phyloP scores from a whole-genome alignment of 1,284 basidiomycete species.

The Marasmius tenuissimus region DNA sequence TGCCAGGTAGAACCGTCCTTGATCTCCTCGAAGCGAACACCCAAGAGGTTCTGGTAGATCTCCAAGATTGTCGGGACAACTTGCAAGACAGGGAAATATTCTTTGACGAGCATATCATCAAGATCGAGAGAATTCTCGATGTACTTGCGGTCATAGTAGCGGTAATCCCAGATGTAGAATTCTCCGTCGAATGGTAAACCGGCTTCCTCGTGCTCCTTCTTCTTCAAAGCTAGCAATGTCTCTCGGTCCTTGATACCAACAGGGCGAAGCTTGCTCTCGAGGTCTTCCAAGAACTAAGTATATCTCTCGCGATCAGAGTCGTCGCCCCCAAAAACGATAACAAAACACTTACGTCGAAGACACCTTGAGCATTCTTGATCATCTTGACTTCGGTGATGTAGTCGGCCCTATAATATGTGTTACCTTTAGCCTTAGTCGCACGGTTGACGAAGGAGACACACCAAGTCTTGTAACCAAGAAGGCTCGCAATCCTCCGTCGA shows the following conservation, averaged over 20 bases:
- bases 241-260: conserved; percentile 67
- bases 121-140: conserved; percentile 66
- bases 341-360: conserved; percentile 42
- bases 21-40: conserved; percentile 70
- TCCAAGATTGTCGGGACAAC: conserved; percentile 79
- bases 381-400: conserved; percentile 83
- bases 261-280: conserved; percentile 72
- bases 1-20: conserved; percentile 68
- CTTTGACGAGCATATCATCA: conserved; percentile 77
- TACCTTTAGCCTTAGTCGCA: background rate
- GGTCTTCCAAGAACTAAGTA: conserved; percentile 63
- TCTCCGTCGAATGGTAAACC: conserved; percentile 64
- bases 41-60: conserved; percentile 79
- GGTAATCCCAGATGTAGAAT: conserved; percentile 72
- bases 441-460: conserved; percentile 12
- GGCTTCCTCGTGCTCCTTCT: conserved; percentile 61
- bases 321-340: background rate
- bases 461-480: conserved; percentile 77
- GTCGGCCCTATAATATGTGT: conserved; percentile 51
- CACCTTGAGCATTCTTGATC: conserved; percentile 69
- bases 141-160: conserved; percentile 73
- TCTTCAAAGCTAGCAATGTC: conserved; percentile 69
- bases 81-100: conserved; percentile 82
- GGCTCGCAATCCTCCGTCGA: conserved; percentile 63
- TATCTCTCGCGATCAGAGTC: background rate